These are phyloP conservation scores for Paxillus involutus DNA, from an alignment of 768 basidiomycete species.

Conservation along the genomic window DNA sequence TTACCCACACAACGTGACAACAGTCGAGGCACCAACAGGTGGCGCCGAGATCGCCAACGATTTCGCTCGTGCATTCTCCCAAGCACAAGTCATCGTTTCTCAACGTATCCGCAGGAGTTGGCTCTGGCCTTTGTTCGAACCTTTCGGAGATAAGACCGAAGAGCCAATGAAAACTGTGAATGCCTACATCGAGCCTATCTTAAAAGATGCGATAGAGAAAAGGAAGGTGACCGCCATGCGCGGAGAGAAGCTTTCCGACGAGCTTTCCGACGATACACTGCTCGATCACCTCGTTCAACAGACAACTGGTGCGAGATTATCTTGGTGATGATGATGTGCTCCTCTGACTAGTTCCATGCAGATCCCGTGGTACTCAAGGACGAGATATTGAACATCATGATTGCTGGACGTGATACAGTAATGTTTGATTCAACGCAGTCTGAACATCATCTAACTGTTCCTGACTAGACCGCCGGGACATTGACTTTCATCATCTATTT, in stretches of 20 bases:
- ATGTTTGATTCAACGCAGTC: neutral
- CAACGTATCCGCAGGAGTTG: conserved; percentile 43
- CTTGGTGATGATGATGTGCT: conserved; percentile 19
- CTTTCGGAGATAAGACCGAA: conserved; percentile 46
- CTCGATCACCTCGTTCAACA: conserved; percentile 55
- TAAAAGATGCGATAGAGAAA: conserved; percentile 43
- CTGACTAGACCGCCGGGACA: conserved; percentile 39
- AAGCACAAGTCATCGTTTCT: conserved; percentile 45
- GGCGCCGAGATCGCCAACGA: conserved; percentile 36
- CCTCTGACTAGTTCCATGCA: conserved; percentile 3
- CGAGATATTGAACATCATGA: conserved; percentile 34
- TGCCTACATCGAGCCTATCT: conserved; percentile 48
- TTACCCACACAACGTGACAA: conserved; percentile 44
- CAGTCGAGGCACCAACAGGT: conserved; percentile 16
- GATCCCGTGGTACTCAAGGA: conserved; percentile 30
- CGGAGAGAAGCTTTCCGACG: conserved; percentile 25
- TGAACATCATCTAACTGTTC: neutral
- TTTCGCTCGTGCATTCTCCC: conserved; percentile 49
- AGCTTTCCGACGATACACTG: conserved; percentile 42
- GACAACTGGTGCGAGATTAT: conserved; percentile 37
- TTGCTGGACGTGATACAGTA: conserved; percentile 33
- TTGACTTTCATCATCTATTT: conserved; percentile 40
- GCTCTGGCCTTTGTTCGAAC: conserved; percentile 55
- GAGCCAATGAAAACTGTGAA: conserved; percentile 54
- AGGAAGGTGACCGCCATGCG: conserved; percentile 26